Percentiles rank a stretch among this genome's conserved stretches.
Conservation (phyloP, 495 filamentous ascomycete genomes). For the Saxophila tyrrhenica region DNA sequence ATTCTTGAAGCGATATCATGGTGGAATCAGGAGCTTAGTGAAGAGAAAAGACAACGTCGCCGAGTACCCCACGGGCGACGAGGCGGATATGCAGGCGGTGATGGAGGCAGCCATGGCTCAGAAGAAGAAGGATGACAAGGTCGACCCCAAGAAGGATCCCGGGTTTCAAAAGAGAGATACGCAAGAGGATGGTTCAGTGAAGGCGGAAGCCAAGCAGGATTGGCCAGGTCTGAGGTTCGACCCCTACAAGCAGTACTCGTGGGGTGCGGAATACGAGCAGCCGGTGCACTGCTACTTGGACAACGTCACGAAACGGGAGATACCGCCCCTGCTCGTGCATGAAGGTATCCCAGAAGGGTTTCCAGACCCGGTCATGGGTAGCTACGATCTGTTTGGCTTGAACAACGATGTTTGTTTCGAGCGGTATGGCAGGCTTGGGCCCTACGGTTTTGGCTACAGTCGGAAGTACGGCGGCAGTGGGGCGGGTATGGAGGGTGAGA, state of each 20-base stretch:
- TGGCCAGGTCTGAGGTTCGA: slow-evolving; percentile 9
- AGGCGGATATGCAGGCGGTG: slow-evolving; percentile 27
- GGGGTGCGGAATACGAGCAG: slow-evolving; percentile 42
- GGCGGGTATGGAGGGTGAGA: slow-evolving; percentile 67
- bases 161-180: slow-evolving; percentile 15
- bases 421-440: slow-evolving; percentile 73
- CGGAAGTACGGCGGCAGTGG: slow-evolving; percentile 66
- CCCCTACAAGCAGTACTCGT: slow-evolving; percentile 11
- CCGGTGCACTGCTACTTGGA: slow-evolving; percentile 72
- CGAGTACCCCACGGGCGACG: slow-evolving; percentile 54
- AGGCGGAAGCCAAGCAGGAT: slow-evolving; percentile 22
- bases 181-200: slow-evolving; percentile 16
- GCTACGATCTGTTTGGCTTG: slow-evolving; percentile 66
- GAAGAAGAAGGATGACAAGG: slow-evolving; percentile 26
- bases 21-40: slow-evolving; percentile 60
- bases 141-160: slow-evolving; percentile 5
- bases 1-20: slow-evolving; percentile 74
- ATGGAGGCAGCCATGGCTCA: slow-evolving; percentile 24
- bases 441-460: slow-evolving; percentile 83
- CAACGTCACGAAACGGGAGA: slow-evolving; percentile 42
- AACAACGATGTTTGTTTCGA: slow-evolving; percentile 90
- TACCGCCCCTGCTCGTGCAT: slow-evolving; percentile 60
- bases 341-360: slow-evolving; percentile 66
- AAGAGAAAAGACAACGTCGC: slow-evolving; percentile 50
- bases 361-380: slow-evolving; percentile 71